Percentiles rank a stretch among this genome's conserved stretches.
These are phyloP conservation scores for Martiniozyma asiatica DNA, from an alignment of 1,139 yeast species.

Conservation along the genomic window DNA sequence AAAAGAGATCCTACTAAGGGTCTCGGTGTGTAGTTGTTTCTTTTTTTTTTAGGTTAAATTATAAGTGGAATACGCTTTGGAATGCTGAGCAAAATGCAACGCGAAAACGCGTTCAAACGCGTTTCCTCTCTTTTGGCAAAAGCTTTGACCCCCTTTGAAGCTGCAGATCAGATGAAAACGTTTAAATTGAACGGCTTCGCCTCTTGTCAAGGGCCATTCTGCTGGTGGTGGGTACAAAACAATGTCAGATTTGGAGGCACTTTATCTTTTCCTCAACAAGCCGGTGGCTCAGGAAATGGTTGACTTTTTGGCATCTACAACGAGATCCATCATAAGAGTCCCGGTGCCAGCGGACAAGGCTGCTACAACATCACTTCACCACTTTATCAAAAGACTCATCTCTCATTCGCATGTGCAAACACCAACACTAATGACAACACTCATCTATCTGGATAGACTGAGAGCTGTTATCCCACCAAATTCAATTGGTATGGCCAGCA, in stretches of 20 bases:
- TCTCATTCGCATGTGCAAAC: constrained; percentile 84
- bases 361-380: constrained; percentile 31
- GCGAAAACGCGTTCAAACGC: no score
- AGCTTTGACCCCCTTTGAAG: no score
- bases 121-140: no score
- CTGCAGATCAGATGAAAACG: no score
- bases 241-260: constrained; percentile 50
- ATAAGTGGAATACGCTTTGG: no score
- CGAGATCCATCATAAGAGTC: constrained; percentile 55
- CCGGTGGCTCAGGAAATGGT: constrained; percentile 77
- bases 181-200: no score
- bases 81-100: no score
- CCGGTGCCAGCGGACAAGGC: constrained; percentile 24
- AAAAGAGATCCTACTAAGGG: no score
- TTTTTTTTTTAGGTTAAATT: no score
- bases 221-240: no score
- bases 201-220: no score
- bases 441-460: constrained; percentile 69
- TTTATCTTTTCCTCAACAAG: constrained; percentile 60
- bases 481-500: constrained; percentile 87
- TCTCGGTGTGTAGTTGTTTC: no score
- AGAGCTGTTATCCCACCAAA: constrained; percentile 72
- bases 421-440: constrained; percentile 85
- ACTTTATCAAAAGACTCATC: constrained; percentile 63
- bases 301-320: constrained; percentile 64